Evolutionary conservation across 2,329 filamentous ascomycete species (phyloP).

Genomic region (Xylariaceae sp.): DNA sequence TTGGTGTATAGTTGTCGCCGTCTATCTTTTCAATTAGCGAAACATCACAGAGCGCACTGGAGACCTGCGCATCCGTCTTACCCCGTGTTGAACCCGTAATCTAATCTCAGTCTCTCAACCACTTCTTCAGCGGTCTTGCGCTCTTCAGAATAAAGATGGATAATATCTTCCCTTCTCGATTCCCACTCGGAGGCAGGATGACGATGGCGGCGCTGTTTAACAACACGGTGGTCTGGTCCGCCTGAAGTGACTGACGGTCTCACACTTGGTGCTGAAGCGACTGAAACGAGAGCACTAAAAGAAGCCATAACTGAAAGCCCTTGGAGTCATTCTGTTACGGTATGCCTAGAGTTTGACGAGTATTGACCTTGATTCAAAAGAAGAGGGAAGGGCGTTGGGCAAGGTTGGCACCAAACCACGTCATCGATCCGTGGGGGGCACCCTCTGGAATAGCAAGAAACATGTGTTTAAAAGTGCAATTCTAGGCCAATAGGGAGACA

Average conservation of each 20-base stretch:
- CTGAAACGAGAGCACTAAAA: background rate
- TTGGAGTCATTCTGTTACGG: background rate
- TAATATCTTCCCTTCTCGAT: background rate
- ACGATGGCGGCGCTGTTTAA: conserved; percentile 2
- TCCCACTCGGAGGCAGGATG: conserved; percentile 2
- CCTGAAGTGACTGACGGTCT: background rate
- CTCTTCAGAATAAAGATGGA: conserved; percentile 2
- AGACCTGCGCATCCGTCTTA: background rate
- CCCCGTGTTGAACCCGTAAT: conserved; percentile 2
- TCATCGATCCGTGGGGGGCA: background rate
- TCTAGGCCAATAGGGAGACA: background rate
- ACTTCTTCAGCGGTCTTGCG: conserved; percentile 4
- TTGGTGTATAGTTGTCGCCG: conserved; percentile 4
- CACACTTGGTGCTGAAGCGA: background rate
- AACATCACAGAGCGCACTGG: background rate
- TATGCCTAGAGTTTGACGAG: background rate
- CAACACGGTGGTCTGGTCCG: background rate
- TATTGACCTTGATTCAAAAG: background rate
- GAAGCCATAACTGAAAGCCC: background rate
- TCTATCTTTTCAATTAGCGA: background rate
- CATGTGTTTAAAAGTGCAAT: background rate
- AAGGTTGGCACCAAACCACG: background rate
- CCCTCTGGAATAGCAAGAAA: background rate
- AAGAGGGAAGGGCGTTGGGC: background rate
- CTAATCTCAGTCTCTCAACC: background rate